phyloP scores from a whole-genome alignment of 2,329 filamentous ascomycete species.

The Blumeria hordei region DNA sequence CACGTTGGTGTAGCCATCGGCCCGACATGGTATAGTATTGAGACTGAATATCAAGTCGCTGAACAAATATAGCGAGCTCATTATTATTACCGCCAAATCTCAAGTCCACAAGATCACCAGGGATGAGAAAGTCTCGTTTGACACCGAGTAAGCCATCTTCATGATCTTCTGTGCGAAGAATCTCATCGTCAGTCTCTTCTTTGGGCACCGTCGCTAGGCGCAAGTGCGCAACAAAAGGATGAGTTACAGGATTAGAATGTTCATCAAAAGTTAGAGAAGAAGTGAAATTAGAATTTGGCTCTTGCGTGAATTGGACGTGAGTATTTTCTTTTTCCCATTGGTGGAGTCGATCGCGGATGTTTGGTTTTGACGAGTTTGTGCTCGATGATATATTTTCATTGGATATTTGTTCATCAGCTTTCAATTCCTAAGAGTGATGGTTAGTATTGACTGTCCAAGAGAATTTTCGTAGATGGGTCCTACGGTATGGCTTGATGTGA shows the following conservation, averaged over 20 bases:
- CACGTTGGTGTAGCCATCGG: conserved; percentile 19
- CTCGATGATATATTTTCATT: background rate
- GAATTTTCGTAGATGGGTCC: background rate
- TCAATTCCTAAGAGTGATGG: background rate
- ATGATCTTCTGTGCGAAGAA: conserved; percentile 7
- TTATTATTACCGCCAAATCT: conserved; percentile 7
- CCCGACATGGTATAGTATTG: conserved; percentile 27
- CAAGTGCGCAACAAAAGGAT: background rate
- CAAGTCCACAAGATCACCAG: conserved; percentile 15
- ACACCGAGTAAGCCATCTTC: conserved; percentile 15
- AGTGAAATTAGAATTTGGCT: background rate
- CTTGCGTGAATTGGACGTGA: background rate
- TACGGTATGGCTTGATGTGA: background rate
- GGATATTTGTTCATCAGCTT: background rate
- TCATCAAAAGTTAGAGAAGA: background rate
- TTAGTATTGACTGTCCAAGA: background rate
- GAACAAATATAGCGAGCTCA: conserved; percentile 24
- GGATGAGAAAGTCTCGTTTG: conserved; percentile 12
- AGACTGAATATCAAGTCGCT: conserved; percentile 16
- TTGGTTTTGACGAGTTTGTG: background rate
- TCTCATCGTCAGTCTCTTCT: background rate
- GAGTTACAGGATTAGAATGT: background rate
- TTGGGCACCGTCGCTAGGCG: background rate
- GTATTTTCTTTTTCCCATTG: conserved; percentile 21
- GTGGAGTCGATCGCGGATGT: conserved; percentile 16